Evolutionary conservation across 495 filamentous ascomycete genomes (phyloP).

Genomic region (Penicillium silybi): DNA sequence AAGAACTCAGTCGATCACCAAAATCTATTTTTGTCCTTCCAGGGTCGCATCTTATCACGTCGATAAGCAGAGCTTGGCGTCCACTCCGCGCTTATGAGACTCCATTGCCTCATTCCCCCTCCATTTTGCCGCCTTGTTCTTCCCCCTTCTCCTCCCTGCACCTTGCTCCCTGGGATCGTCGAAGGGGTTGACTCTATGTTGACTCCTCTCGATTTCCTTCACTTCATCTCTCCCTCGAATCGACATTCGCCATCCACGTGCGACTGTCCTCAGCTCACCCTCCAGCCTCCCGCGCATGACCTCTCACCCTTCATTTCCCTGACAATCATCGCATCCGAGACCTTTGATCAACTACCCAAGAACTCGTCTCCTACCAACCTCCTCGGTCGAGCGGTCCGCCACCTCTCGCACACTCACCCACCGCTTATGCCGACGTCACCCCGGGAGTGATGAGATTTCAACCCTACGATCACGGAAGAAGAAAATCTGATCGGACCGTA

Average conservation of each 20-base stretch:
- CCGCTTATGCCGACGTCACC: constrained; percentile 13
- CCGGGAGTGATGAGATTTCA: constrained; percentile 22
- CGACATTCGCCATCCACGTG: background rate
- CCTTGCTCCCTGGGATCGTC: constrained; percentile 2
- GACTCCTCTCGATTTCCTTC: background rate
- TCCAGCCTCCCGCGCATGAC: background rate
- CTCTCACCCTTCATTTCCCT: background rate
- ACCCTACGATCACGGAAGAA: constrained; percentile 13
- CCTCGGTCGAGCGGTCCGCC: background rate
- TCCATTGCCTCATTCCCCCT: constrained; percentile 26
- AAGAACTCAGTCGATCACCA: too few species aligned
- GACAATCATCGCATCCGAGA: background rate
- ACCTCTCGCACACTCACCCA: constrained; percentile 5
- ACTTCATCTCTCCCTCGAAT: background rate
- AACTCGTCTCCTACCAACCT: background rate
- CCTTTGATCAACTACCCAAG: background rate
- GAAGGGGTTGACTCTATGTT: constrained; percentile 2
- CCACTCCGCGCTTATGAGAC: constrained; percentile 23
- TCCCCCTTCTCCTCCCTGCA: constrained; percentile 11
- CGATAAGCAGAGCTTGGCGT: constrained; percentile 25
- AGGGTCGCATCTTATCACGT: constrained; percentile 20
- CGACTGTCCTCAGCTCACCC: constrained; percentile 9
- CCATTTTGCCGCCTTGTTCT: constrained; percentile 20
- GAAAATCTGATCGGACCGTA: constrained; percentile 10
- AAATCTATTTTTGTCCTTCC: background rate